Evolutionary conservation across 1,284 basidiomycete genomes (phyloP).

Genomic region (Xerocomus amazonicus): DNA sequence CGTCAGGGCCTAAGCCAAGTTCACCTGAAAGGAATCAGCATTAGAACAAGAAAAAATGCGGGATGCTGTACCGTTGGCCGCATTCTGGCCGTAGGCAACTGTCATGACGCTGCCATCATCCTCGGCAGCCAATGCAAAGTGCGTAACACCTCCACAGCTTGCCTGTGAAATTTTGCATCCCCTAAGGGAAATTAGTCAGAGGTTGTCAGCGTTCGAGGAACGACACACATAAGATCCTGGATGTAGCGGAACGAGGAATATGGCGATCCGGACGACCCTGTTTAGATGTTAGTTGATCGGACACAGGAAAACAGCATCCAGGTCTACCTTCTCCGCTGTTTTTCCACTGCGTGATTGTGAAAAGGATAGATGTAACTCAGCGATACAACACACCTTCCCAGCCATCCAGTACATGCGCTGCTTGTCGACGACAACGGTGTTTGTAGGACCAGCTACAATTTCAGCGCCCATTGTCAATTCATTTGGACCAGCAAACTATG

Average conservation of each 20-base stretch:
- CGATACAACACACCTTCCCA: slow-evolving; percentile 55
- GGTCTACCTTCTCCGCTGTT: slow-evolving; percentile 79
- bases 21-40: slow-evolving; percentile 46
- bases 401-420: slow-evolving; percentile 84
- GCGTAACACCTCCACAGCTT: slow-evolving; percentile 84
- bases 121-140: slow-evolving; percentile 74
- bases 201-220: background rate
- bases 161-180: slow-evolving; percentile 68
- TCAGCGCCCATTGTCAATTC: slow-evolving; percentile 58
- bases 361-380: slow-evolving; percentile 9
- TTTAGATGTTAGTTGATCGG: slow-evolving; percentile 3
- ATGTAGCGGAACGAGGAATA: slow-evolving; percentile 80
- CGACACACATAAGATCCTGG: slow-evolving; percentile 70
- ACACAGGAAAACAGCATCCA: slow-evolving; percentile 1
- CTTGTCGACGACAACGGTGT: slow-evolving; percentile 80
- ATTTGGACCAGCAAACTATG: slow-evolving; percentile 71
- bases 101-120: slow-evolving; percentile 75
- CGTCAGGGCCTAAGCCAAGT: slow-evolving; percentile 76
- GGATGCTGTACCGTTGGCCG: slow-evolving; percentile 55
- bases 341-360: slow-evolving; percentile 66
- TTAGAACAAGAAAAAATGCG: background rate
- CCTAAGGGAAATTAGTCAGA: slow-evolving; percentile 36
- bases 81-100: slow-evolving; percentile 83
- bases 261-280: slow-evolving; percentile 76
- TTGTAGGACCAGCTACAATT: slow-evolving; percentile 80